Evolutionary conservation across 257 asterid genomes (phyloP).

Genomic region (Haberlea rhodopensis): DNA sequence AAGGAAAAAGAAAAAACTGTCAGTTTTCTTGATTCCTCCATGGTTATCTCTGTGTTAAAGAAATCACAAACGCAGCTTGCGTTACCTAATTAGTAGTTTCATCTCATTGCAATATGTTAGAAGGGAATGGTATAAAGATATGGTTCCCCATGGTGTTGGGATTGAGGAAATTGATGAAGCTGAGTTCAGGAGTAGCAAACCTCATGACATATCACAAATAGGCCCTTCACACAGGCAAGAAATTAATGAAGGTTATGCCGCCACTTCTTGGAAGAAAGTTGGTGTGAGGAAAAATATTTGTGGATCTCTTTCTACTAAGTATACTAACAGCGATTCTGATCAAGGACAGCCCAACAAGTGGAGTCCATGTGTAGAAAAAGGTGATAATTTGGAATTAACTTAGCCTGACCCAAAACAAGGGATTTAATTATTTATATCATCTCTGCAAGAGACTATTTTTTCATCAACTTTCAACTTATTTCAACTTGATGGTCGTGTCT

Average conservation of each 20-base stretch:
- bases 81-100: background rate
- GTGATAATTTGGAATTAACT: conserved; percentile 17
- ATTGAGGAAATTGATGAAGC: conserved; percentile 1
- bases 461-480: background rate
- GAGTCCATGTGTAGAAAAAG: conserved; percentile 20
- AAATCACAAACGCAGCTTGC: background rate
- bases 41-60: background rate
- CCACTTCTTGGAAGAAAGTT: conserved; percentile 8
- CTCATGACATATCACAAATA: background rate
- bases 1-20: background rate
- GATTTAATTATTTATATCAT: background rate
- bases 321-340: conserved; percentile 14
- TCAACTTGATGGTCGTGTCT: background rate
- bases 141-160: conserved; percentile 2
- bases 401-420: background rate
- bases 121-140: conserved; percentile 12
- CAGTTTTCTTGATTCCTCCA: background rate
- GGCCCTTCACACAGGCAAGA: conserved; percentile 18
- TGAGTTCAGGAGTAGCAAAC: background rate
- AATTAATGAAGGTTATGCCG: background rate
- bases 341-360: conserved; percentile 6
- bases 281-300: conserved; percentile 8
- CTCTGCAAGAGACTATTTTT: background rate
- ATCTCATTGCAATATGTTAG: conserved; percentile 1
- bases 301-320: conserved; percentile 11